Evolutionary conservation across 2,329 filamentous ascomycete species (phyloP), one percentile per base, ranked within the genome.

Genomic region (Dissoconium aciculare): DNA sequence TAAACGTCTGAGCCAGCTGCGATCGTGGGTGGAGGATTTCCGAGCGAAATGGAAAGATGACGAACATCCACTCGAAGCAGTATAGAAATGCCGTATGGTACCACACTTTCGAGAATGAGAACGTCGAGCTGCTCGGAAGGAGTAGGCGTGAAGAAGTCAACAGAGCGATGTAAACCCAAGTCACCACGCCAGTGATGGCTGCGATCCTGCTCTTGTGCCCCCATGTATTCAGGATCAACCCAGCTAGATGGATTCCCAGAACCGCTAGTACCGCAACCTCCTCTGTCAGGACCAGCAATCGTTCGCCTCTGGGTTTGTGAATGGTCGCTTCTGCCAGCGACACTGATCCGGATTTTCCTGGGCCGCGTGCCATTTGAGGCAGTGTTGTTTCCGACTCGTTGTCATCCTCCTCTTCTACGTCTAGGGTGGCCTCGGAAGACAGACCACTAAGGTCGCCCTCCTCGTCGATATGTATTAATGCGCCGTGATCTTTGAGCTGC

Each of bases 71-170:
- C 52, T 85, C 77, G 32, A 74, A 62, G 32, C 70, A 68, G 55
- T 98, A 98, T 32, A 98, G 72, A 39, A 68, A 59, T 12, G 83
- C 79, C 0, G 89, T 95, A 56, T 98, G 89, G 51, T 87, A 85
- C 89, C 89, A 98, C 5, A 95, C 61, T 35, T 69, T 66, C 5
- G 78, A 76, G 10, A 89, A 55, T 54, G 82, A 65, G 63, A 71
- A 47, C 59, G 71, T 57, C 61, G 72, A 55, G 26, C 60, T 56
- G 32, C 59, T 64, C 55, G 76, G 57, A 65, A 71, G 57, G 57
- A 74, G 46, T 30, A 94, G 61, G 17, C 89, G 75, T 26, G 84
- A 58, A 12, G 73, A 69, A 10, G 75, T 75, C 35, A 98, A 67
- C 11, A 74, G 57, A 15, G 87, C 63, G 23, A 85, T 71, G 52